Evolutionary conservation across 208 protist genomes (phyloP).

Genomic region (Willaertia magna): DNA sequence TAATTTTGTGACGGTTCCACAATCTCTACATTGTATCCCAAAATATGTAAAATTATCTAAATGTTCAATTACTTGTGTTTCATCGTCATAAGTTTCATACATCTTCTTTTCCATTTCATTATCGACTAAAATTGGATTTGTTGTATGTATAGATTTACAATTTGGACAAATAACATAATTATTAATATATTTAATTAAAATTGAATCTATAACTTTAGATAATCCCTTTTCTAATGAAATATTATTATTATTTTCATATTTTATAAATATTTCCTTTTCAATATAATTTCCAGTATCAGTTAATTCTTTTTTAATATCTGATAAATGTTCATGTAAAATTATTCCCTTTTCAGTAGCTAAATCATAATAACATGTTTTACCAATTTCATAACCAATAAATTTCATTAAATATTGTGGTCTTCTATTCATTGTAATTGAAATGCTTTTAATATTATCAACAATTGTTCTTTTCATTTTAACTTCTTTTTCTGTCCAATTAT

Average conservation of each 20-base stretch:
- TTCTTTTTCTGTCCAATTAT: not conserved
- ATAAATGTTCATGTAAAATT: not conserved
- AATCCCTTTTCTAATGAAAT: not conserved
- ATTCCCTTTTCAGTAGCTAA: not conserved
- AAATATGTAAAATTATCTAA: not conserved
- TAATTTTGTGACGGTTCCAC: not conserved
- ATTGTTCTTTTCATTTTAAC: not conserved
- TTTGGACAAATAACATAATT: not conserved
- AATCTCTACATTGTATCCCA: not conserved
- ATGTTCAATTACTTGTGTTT: not conserved
- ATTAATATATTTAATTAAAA: not conserved
- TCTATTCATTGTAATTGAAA: not conserved
- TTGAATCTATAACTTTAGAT: not conserved
- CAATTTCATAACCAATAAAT: not conserved
- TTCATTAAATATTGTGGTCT: not conserved
- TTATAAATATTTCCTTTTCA: not conserved
- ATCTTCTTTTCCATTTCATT: not conserved
- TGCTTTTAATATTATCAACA: not conserved
- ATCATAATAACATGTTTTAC: not conserved
- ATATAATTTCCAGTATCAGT: not conserved
- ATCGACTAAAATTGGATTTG: not conserved
- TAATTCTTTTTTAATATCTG: not conserved
- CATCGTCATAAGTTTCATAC: not conserved
- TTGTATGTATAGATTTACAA: not conserved
- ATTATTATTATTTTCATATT: not conserved